These are phyloP conservation scores for Myxozyma vanderwaltii DNA, from an alignment of 805 yeast species.

Conservation along the genomic window DNA sequence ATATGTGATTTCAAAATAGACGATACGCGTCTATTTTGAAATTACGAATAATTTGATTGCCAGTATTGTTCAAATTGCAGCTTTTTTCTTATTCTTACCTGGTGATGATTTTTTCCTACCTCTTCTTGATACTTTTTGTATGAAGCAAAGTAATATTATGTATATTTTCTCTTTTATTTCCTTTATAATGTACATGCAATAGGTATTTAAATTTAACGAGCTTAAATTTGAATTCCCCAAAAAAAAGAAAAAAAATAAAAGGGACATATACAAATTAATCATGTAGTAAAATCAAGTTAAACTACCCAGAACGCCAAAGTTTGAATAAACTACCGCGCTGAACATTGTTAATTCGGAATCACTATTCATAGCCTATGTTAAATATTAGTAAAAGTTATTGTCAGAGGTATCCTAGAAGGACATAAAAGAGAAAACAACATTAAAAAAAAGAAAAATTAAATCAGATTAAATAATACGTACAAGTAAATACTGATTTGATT, in stretches of 20 bases:
- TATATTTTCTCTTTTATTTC: neutral
- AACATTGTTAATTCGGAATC: conserved; percentile 75
- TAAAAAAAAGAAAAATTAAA: too few species aligned
- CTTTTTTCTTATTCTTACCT: too few species aligned
- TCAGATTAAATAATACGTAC: too few species aligned
- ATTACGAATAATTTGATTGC: too few species aligned
- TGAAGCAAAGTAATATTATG: neutral
- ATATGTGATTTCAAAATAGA: too few species aligned
- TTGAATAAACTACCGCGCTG: conserved; percentile 87
- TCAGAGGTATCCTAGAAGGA: neutral
- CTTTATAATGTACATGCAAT: neutral
- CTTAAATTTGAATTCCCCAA: neutral
- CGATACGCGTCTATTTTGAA: too few species aligned
- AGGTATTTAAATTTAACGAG: neutral
- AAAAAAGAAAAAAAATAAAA: neutral
- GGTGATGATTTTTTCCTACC: neutral
- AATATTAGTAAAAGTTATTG: neutral
- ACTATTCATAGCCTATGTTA: conserved; percentile 47
- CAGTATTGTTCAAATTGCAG: too few species aligned
- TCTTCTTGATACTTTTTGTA: neutral
- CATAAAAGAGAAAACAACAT: too few species aligned
- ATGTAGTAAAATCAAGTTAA: neutral
- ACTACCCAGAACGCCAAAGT: conserved; percentile 47
- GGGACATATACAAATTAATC: neutral
- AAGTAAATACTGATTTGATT: conserved; percentile 49